Evolutionary conservation across 2,329 filamentous ascomycete species (phyloP).

Genomic region (Nemania abortiva): DNA sequence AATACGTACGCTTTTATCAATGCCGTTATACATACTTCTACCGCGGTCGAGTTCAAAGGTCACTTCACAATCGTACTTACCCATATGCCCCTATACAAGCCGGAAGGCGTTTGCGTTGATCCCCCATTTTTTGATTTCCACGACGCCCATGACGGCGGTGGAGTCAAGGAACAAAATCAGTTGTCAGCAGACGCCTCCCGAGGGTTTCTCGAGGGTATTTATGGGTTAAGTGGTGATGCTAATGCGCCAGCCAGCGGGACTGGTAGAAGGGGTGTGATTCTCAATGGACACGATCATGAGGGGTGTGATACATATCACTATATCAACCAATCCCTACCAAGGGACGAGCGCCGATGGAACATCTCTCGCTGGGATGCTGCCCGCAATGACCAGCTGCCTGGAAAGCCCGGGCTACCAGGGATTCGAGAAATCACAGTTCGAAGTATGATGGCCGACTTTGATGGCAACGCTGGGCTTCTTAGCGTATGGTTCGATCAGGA

Average conservation of each 20-base stretch:
- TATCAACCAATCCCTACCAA: conserved; percentile 71
- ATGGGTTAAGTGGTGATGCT: conserved; percentile 76
- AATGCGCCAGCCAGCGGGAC: conserved; percentile 69
- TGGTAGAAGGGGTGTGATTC: conserved; percentile 80
- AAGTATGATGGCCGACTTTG: conserved; percentile 98
- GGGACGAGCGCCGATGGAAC: conserved; percentile 63
- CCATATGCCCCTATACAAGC: conserved; percentile 91
- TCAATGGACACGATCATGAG: conserved; percentile 95
- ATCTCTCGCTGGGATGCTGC: conserved; percentile 62
- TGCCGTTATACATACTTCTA: conserved; percentile 71
- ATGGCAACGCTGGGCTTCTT: conserved; percentile 89
- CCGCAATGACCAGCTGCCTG: conserved; percentile 55
- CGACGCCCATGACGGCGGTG: conserved; percentile 74
- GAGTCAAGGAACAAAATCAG: conserved; percentile 91
- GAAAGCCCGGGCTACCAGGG: conserved; percentile 65
- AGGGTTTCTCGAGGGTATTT: conserved; percentile 85
- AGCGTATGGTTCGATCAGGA: conserved; percentile 88
- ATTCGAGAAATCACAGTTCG: conserved; percentile 91
- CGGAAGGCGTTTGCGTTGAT: conserved; percentile 84
- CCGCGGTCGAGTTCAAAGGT: conserved; percentile 70
- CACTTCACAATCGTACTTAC: conserved; percentile 88
- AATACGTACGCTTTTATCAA: conserved; percentile 84
- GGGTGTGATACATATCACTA: conserved; percentile 93
- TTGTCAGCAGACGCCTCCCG: conserved; percentile 78
- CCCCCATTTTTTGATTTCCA: conserved; percentile 86